A percentile compares a stretch with the other conserved stretches of the same genome.
These are phyloP conservation scores for Codiaeum variegatum DNA, from an alignment of 441 rosid species.

Conservation along the genomic window DNA sequence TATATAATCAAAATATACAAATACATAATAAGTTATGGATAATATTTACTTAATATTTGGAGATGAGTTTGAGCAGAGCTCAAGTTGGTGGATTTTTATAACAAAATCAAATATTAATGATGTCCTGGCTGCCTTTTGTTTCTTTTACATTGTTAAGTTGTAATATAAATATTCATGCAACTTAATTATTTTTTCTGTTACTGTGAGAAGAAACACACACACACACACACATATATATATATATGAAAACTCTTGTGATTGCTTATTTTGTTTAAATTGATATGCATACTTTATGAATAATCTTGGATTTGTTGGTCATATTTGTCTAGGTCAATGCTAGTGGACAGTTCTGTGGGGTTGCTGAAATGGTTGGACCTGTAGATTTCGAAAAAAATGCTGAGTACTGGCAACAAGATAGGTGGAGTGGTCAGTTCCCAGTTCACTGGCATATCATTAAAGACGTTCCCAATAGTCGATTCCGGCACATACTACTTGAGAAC, in stretches of 20 bases:
- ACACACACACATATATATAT: too few relatives aligned
- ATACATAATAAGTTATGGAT: too few relatives aligned
- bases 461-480: conserved; percentile 66
- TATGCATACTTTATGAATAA: not conserved
- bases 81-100: not conserved
- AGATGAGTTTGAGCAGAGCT: not conserved
- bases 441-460: conserved; percentile 74
- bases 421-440: conserved; percentile 88
- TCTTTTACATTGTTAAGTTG: not conserved
- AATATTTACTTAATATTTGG: not conserved
- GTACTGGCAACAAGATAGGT: conserved; percentile 80
- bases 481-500: conserved; percentile 62
- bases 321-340: conserved; percentile 72
- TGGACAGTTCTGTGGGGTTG: conserved; percentile 80
- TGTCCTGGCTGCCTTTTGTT: not conserved
- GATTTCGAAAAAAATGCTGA: conserved; percentile 72
- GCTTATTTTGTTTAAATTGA: not conserved
- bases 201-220: not conserved
- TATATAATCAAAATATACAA: too few relatives aligned
- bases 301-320: conserved; percentile 12
- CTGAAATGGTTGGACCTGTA: conserved; percentile 75
- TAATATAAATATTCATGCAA: not conserved
- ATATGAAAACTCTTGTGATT: not conserved
- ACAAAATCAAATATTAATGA: not conserved
- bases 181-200: not conserved